phyloP scores from a whole-genome alignment of 1,284 basidiomycete genomes.

The Naganishia albida region DNA sequence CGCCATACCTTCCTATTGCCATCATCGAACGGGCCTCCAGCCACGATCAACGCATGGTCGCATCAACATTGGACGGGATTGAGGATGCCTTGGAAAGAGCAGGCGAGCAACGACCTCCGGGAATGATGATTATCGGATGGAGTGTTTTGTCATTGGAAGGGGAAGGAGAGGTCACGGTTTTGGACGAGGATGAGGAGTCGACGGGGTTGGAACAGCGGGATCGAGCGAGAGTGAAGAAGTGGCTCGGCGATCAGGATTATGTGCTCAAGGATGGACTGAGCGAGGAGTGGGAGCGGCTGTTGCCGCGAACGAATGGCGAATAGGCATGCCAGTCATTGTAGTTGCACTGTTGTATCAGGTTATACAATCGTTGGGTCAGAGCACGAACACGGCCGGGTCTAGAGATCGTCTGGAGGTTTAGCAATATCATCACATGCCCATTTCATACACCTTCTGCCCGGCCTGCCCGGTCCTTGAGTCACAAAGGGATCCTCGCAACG shows the following conservation, averaged over 20 bases:
- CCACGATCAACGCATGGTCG: conserved; percentile 84
- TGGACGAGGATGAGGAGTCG: conserved; percentile 48
- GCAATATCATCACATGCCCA: no score
- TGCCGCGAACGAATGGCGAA: conserved; percentile 2
- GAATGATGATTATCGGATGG: conserved; percentile 96
- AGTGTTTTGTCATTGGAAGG: conserved; percentile 61
- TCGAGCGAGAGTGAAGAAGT: conserved; percentile 43
- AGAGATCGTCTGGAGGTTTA: no score
- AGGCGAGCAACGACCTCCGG: conserved; percentile 88
- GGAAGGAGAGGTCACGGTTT: conserved; percentile 57
- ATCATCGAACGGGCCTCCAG: conserved; percentile 91
- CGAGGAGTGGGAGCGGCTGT: conserved; percentile 44
- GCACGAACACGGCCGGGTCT: no score
- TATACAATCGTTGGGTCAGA: neutral
- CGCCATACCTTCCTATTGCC: conserved; percentile 76
- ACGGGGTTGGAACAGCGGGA: conserved; percentile 42
- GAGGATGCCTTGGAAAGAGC: conserved; percentile 68
- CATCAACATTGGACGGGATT: conserved; percentile 74
- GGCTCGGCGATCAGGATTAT: conserved; percentile 45
- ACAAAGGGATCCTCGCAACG: no score
- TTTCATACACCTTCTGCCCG: no score
- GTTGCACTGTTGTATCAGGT: conserved; percentile 10
- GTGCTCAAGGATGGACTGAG: conserved; percentile 48
- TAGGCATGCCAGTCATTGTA: neutral
- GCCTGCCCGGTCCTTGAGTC: no score